phyloP scores from a whole-genome alignment of 2,329 filamentous ascomycete genomes.

The Neurospora sp. region DNA sequence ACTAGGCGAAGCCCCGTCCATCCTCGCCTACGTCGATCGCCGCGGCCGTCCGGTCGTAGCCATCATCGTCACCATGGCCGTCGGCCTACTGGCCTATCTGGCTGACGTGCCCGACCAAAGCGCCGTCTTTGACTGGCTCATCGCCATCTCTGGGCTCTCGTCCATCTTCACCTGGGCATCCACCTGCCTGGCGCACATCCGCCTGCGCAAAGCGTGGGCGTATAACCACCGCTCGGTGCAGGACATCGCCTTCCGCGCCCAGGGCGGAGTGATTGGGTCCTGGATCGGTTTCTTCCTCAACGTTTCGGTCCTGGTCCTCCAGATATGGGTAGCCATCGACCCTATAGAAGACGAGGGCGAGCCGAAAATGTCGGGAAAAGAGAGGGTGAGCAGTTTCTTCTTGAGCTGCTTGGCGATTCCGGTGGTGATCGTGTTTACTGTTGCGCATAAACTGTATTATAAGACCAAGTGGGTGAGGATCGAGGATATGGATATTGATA shows the following conservation, averaged over 20 bases:
- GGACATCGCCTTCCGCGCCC: conserved; percentile 56
- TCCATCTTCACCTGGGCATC: conserved; percentile 61
- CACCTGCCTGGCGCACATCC: conserved; percentile 59
- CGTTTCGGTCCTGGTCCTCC: conserved; percentile 44
- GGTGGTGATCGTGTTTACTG: conserved; percentile 43
- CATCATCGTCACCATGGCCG: conserved; percentile 34
- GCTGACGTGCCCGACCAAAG: conserved; percentile 32
- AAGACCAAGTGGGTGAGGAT: conserved; percentile 45
- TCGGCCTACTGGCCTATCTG: conserved; percentile 42
- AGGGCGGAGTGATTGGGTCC: conserved; percentile 52
- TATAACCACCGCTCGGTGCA: conserved; percentile 51
- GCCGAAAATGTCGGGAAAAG: conserved; percentile 22
- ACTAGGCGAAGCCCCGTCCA: conserved; percentile 46
- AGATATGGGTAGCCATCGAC: conserved; percentile 33
- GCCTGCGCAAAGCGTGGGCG: conserved; percentile 56
- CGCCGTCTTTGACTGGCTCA: conserved; percentile 54
- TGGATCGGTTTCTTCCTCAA: conserved; percentile 52
- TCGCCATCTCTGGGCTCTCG: conserved; percentile 53
- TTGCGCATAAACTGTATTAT: conserved; percentile 54
- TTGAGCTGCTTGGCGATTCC: conserved; percentile 42
- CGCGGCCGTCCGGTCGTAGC: conserved; percentile 45
- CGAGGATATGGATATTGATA: conserved; percentile 56
- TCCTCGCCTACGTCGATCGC: conserved; percentile 48
- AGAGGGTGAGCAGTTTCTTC: conserved; percentile 37
- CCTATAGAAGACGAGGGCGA: conserved; percentile 14